These are phyloP conservation scores for Apocynum venetum DNA, from an alignment of 257 asterid genomes.

Conservation along the genomic window DNA sequence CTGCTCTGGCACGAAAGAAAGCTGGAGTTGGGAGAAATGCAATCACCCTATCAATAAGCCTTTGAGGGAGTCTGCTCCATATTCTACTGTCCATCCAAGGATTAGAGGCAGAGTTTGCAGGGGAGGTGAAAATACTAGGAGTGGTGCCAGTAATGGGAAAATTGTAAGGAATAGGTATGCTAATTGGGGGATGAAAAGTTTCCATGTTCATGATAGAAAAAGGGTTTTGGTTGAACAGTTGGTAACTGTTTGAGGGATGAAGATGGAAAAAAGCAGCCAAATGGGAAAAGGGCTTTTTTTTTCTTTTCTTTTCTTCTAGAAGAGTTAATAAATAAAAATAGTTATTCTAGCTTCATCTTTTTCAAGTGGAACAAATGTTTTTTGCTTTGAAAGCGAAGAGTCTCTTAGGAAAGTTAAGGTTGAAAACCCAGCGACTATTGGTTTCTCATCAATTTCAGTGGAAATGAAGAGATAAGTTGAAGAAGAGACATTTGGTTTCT, in stretches of 20 bases:
- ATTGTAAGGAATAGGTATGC: slow-evolving; percentile 44
- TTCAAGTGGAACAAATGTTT: slow-evolving; percentile 7
- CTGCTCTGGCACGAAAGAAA: slow-evolving; percentile 70
- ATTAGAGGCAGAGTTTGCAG: background rate
- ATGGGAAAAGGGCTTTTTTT: background rate
- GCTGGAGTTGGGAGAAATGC: slow-evolving; percentile 87
- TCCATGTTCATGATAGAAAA: slow-evolving; percentile 42
- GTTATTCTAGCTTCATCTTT: slow-evolving; percentile 1
- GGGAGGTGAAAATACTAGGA: background rate
- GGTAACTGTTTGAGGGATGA: background rate
- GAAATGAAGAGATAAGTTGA: slow-evolving; percentile 15
- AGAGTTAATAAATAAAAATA: background rate
- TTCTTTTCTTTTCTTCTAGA: background rate
- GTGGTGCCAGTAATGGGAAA: slow-evolving; percentile 21
- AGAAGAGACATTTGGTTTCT: background rate
- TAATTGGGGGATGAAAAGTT: slow-evolving; percentile 44
- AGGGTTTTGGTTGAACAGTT: background rate
- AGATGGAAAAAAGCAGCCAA: background rate
- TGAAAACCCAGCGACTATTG: slow-evolving; percentile 11
- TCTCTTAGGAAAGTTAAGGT: slow-evolving; percentile 26
- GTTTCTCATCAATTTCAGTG: slow-evolving; percentile 43
- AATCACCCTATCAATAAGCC: slow-evolving; percentile 60
- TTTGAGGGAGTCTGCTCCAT: slow-evolving; percentile 80
- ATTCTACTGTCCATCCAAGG: slow-evolving; percentile 79
- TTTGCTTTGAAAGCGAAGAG: slow-evolving; percentile 9